A percentile compares a stretch with the other conserved stretches of the same genome.
Evolutionary conservation across 257 asterid genomes (phyloP).

Genomic region (Paulownia fortunei): DNA sequence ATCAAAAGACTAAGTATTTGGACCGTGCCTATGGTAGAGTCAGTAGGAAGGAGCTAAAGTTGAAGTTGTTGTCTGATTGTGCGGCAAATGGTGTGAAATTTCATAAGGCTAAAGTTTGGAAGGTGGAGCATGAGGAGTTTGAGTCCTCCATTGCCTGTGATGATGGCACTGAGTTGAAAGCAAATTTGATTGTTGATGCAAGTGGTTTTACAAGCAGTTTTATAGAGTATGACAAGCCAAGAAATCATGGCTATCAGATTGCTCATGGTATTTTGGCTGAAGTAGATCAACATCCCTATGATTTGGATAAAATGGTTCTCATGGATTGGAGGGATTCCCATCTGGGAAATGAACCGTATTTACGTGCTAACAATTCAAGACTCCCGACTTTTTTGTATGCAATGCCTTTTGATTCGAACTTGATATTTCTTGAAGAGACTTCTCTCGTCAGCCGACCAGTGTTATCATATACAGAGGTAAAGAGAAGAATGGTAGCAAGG

Average conservation of each 20-base stretch:
- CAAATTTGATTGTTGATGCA: conserved; percentile 80
- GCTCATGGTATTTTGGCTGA: conserved; percentile 94
- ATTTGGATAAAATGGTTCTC: conserved; percentile 87
- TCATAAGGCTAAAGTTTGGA: conserved; percentile 66
- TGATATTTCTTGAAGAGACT: conserved; percentile 87
- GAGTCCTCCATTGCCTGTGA: conserved; percentile 74
- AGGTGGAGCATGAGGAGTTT: conserved; percentile 71
- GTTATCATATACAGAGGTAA: conserved; percentile 68
- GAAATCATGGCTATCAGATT: conserved; percentile 79
- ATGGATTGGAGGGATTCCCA: conserved; percentile 99
- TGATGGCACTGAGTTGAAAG: conserved; percentile 69
- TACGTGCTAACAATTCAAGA: conserved; percentile 53
- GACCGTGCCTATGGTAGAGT: conserved; percentile 84
- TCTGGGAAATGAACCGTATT: conserved; percentile 80
- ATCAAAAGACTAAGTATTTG: conserved; percentile 66
- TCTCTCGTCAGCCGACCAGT: conserved; percentile 79
- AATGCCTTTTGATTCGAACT: conserved; percentile 82
- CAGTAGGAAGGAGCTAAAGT: conserved; percentile 59
- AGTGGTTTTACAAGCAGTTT: conserved; percentile 78
- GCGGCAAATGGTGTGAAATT: conserved; percentile 64
- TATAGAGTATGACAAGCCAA: conserved; percentile 69
- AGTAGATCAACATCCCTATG: conserved; percentile 83
- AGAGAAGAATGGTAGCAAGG: conserved; percentile 88
- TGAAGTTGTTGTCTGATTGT: conserved; percentile 63
- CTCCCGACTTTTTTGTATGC: conserved; percentile 81